phyloP scores from a whole-genome alignment of 352 stramenopile genomes.

The Globisporangium cystogenes region DNA sequence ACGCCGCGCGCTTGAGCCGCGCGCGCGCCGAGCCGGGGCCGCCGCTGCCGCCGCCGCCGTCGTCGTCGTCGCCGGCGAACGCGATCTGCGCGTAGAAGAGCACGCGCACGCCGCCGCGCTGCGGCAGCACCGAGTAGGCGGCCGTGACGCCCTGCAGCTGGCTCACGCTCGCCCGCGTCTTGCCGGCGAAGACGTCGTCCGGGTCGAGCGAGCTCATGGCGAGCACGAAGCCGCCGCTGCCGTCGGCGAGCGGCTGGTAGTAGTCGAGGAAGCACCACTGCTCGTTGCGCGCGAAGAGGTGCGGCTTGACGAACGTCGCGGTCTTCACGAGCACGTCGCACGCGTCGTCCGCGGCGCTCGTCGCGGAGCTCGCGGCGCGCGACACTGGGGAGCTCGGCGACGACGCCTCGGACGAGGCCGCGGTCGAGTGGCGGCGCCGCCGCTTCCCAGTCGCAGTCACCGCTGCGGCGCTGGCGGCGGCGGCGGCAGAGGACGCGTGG shows the following conservation, averaged over 20 bases:
- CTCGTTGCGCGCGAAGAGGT: slow-evolving; percentile 38
- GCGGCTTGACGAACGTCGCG: slow-evolving; percentile 33
- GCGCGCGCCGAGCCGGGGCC: background rate
- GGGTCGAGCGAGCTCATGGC: slow-evolving; percentile 32
- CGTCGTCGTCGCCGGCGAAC: slow-evolving; percentile 14
- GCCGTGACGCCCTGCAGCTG: slow-evolving; percentile 23
- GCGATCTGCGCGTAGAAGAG: slow-evolving; percentile 33
- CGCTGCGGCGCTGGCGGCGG: slow-evolving; percentile 7
- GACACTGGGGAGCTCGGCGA: background rate
- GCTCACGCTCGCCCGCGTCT: slow-evolving; percentile 26
- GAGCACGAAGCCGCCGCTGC: slow-evolving; percentile 23
- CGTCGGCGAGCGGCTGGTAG: slow-evolving; percentile 9
- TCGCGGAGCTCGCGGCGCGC: background rate
- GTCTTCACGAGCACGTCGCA: slow-evolving; percentile 27
- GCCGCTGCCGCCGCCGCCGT: background rate
- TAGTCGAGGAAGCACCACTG: slow-evolving; percentile 41
- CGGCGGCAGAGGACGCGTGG: slow-evolving; percentile 6
- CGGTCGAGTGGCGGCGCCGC: background rate
- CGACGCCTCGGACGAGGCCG: background rate
- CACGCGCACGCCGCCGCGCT: slow-evolving; percentile 20
- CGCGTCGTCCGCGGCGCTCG: background rate
- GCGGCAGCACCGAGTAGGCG: slow-evolving; percentile 23
- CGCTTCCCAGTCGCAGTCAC: background rate
- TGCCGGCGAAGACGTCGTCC: slow-evolving; percentile 46
- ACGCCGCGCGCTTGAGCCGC: background rate